phyloP scores from a whole-genome alignment of 1,284 basidiomycete genomes.

The Ganoderma resinaceum region DNA sequence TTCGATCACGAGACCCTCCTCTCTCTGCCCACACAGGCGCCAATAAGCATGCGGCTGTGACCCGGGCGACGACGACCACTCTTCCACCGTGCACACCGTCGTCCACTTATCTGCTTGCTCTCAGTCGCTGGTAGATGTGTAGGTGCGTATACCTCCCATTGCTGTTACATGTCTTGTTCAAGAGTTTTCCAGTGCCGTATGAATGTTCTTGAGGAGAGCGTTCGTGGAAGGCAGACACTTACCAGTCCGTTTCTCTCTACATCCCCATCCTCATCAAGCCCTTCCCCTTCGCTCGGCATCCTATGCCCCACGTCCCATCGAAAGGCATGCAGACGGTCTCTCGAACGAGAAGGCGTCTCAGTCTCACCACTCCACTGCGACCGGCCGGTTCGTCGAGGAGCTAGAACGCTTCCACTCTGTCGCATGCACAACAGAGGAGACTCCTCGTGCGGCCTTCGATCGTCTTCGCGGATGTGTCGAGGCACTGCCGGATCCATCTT shows the following conservation, averaged over 20 bases:
- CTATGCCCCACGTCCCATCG: not conserved
- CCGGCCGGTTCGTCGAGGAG: not conserved
- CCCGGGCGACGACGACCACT: not conserved
- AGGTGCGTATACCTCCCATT: slow-evolving; percentile 3
- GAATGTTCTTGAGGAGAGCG: slow-evolving; percentile 42
- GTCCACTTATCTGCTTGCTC: not conserved
- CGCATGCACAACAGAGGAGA: not conserved
- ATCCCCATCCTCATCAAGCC: not conserved
- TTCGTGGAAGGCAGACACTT: slow-evolving; percentile 30
- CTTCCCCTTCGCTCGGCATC: not conserved
- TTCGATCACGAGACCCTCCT: slow-evolving; percentile 28
- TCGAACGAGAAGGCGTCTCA: not conserved
- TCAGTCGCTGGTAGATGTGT: slow-evolving; percentile 20
- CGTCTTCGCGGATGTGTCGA: not conserved
- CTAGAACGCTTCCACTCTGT: slow-evolving; percentile 8
- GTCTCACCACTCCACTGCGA: not conserved
- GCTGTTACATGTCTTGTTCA: not conserved
- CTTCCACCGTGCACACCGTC: not conserved
- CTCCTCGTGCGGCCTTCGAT: not conserved
- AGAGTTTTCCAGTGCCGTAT: slow-evolving; percentile 29
- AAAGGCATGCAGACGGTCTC: not conserved
- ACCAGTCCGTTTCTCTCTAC: slow-evolving; percentile 9
- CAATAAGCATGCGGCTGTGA: not conserved
- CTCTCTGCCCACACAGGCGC: slow-evolving; percentile 6
- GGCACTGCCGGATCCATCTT: not conserved